Base-by-base conservation (phyloP, 306 rosid species). In the Geum urbanum region DNA sequence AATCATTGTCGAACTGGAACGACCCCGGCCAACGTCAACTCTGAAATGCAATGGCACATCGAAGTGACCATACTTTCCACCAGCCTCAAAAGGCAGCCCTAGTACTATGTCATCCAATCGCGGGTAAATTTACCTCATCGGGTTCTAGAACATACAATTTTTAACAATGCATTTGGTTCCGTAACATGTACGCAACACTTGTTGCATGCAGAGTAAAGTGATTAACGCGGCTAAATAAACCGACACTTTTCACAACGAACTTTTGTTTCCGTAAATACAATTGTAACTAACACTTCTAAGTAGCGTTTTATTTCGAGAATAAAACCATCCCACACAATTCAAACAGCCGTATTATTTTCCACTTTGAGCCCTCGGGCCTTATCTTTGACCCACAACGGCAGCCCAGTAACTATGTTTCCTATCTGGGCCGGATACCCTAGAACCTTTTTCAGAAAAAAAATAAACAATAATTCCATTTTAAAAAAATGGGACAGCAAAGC, bases 401-500 rank as follows among this genome's bases (percentile, higher is more conserved):
- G 13, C 22, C 22, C 11, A 0, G 0, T 15, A 13, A 35, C 3
- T 14, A 6, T 43, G 0, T 2, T 59, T 2, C 65, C 46, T 37
- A 60, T 37, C 7, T 37, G 45, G 65, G 65, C 65, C 20, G 46
- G 65, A 60, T 60, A 0, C 14, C n/a, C 8, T 15, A 15, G 0
- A 6, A 35, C 46, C 0, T 4, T 15, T 40, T 13, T 5, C 13
- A 60, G 65, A 37, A 60, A 60, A 60, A 6, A 1, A 6, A 19
- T 63, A 19, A 4, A 63, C 9, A 19, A 13, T 41, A 15, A 52
- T 20, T 3, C 16, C 9, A 43, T 27, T 27, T 27, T 20, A 9
- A 62, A 4, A 62, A 14, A 20, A 63, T 27, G 37, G n/a, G 27
- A 41, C 57, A 43, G 66, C 67, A 72, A 32, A 1, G 79, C 11